phyloP scores from a whole-genome alignment of 108 stramenopile genomes.

The Fistulifera pelliculosa region DNA sequence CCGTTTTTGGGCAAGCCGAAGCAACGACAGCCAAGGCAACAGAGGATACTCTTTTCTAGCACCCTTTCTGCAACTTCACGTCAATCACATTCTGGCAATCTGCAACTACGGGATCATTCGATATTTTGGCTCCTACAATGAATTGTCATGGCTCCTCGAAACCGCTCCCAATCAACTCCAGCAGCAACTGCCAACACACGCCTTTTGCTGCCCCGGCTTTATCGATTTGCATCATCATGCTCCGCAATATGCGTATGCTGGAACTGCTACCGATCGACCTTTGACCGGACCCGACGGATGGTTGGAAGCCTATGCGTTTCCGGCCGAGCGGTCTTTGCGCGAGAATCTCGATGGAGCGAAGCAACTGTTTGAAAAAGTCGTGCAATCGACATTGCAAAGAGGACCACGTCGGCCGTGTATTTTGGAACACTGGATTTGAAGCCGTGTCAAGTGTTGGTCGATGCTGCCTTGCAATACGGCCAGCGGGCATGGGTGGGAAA shows the following conservation, averaged over 20 bases:
- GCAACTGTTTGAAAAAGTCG: constrained; percentile 31
- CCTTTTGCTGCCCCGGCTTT: constrained; percentile 25
- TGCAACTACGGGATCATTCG: constrained; percentile 3
- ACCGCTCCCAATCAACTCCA: too few relatives aligned
- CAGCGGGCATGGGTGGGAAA: constrained; percentile 72
- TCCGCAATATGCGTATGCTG: constrained; percentile 59
- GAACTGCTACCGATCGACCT: constrained; percentile 65
- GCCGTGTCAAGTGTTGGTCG: constrained; percentile 45
- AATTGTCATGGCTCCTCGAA: neutral
- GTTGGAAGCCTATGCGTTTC: constrained; percentile 70
- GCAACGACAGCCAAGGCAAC: too few relatives aligned
- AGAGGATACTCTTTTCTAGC: too few relatives aligned
- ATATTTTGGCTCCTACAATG: neutral
- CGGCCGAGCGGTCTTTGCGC: constrained; percentile 32
- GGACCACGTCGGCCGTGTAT: constrained; percentile 66
- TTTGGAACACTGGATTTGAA: constrained; percentile 53
- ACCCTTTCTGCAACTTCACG: too few relatives aligned
- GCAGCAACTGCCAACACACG: constrained; percentile 1
- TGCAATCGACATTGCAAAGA: constrained; percentile 29
- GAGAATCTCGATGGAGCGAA: constrained; percentile 20
- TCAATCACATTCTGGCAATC: neutral
- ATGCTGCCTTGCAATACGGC: constrained; percentile 32
- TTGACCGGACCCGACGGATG: constrained; percentile 43
- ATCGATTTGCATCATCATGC: constrained; percentile 60
- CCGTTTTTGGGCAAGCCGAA: too few relatives aligned